Evolutionary conservation across 306 rosid genomes (phyloP), one percentile per base, ranked within the genome.

Genomic region (Rubus idaeus): DNA sequence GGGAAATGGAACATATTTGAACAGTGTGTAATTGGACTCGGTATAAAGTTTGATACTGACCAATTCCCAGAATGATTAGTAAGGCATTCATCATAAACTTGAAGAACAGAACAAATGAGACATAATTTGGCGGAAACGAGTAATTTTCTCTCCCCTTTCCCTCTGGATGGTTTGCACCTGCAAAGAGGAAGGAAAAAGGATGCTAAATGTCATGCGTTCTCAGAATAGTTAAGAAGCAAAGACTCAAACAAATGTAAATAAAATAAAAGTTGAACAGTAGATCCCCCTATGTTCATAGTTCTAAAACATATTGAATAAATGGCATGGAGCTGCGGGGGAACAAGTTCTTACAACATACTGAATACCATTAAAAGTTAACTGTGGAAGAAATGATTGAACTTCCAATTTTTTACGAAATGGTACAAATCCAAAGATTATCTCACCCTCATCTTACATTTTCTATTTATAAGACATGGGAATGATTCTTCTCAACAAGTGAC

Each of bases 11-110:
- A 17, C 13, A 39, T 52, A 18, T 3, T 18, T 6, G 1, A 20
- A 56, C n/a, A 26, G 4, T 0, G n/a, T 42, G 20, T 21, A 30
- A 9, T 6, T 21, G 8, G 8, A 57, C 4, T 10, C 42, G 14
- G 6, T 21, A 23, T 13, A 16, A 56, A 65, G 1, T 44, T 26
- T n/a, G n/a, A 17, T 45, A 58, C 80, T 68, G 16, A 75, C 84
- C 80, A 14, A 69, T 40, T 80, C 84, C 84, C 13, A 80, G 76
- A 65, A 80, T 70, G 41, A 80, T 49, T 11, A 80, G 73, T 65
- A 75, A 18, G 41, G 71, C 55, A 50, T 80, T 80, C 75, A 69
- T 57, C 40, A 80, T 1, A 39, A 80, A 13, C 80, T 75, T 61
- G 40, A 70, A 50, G 18, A 80, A 80, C 12, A 75, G 51, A 52